phyloP scores from a whole-genome alignment of 176 grass and related monocot genomes.

The Lolium perenne region DNA sequence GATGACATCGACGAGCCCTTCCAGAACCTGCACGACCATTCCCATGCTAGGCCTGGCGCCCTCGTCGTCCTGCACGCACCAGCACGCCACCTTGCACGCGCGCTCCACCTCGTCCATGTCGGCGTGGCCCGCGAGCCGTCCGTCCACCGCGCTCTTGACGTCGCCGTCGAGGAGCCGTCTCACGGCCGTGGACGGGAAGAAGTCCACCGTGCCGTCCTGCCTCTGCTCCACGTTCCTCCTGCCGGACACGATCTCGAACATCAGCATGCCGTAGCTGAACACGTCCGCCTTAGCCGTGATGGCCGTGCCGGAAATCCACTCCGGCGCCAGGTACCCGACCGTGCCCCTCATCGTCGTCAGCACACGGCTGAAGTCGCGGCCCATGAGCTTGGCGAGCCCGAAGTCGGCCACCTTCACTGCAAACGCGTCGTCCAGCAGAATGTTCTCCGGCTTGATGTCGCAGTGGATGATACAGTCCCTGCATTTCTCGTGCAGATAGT shows the following conservation, averaged over 20 bases:
- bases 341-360: conserved; percentile 61
- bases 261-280: conserved; percentile 70
- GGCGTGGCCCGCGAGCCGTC: not conserved
- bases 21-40: conserved; percentile 47
- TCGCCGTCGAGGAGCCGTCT: conserved; percentile 22
- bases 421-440: conserved; percentile 54
- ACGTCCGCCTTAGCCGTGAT: conserved; percentile 61
- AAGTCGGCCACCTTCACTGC: conserved; percentile 51
- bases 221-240: conserved; percentile 44
- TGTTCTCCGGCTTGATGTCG: conserved; percentile 80
- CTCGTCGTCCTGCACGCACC: conserved; percentile 62
- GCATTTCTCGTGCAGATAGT: conserved; percentile 68
- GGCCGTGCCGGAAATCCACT: conserved; percentile 57
- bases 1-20: conserved; percentile 47
- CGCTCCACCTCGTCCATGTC: conserved; percentile 52
- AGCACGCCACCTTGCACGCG: conserved; percentile 58
- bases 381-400: conserved; percentile 60
- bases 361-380: conserved; percentile 63
- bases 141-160: conserved; percentile 43
- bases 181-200: conserved; percentile 48
- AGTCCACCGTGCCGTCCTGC: conserved; percentile 31
- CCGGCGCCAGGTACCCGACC: conserved; percentile 60
- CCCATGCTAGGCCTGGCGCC: conserved; percentile 40
- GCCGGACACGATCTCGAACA: conserved; percentile 54
- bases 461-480: conserved; percentile 76